Base-by-base conservation (phyloP, 495 filamentous ascomycete genomes). In the Neurospora terricola region DNA sequence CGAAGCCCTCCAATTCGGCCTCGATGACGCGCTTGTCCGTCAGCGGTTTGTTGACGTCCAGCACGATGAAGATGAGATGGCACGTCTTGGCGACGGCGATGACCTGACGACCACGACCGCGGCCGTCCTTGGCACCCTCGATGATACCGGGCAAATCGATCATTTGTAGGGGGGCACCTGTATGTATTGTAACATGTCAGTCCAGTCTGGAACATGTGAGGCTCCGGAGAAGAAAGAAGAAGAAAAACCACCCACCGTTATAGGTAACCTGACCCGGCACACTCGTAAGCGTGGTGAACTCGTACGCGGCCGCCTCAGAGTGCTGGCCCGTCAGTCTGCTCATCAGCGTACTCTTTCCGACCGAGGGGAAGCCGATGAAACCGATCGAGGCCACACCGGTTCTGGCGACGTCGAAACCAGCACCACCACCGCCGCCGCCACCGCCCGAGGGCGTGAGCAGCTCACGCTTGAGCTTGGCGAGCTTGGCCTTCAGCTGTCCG, bases 51-150 rank as follows among this genome's bases (percentile, higher is more conserved):
- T 98, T 98, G 77, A 99, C 96, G 82, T 99, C 96, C 38, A 99
- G 87, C 54, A 99, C 95, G 79, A 99, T 98, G 84, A 98, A 98
- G 75, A 99, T 99, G 71, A 99, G 85, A 86, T 99, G 92, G 85
- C 96, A 99, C 43, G 95, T 98, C 86, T 98, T 98, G 70, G 96
- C 94, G 70, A 99, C 96, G 21, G 96, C 95, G 86, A 99, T 99
- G 76, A 99, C 96, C 83, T 99, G 96, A 76, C 96, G 91, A 87
- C 96, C 96, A 86, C 96, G 91, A 86, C 96, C 96, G 82, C 97
- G 96, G 72, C 96, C 96, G 82, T 99, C 96, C 82, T 99, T 99
- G 72, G 96, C 96, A 78, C 96, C 96, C 83, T 98, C 91, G 75
- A 99, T 99, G 79, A 99, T 99, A 89, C 96, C 96, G 10, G 96